Conservation (phyloP, 768 basidiomycete genomes). For the Agrocybe praecox region DNA sequence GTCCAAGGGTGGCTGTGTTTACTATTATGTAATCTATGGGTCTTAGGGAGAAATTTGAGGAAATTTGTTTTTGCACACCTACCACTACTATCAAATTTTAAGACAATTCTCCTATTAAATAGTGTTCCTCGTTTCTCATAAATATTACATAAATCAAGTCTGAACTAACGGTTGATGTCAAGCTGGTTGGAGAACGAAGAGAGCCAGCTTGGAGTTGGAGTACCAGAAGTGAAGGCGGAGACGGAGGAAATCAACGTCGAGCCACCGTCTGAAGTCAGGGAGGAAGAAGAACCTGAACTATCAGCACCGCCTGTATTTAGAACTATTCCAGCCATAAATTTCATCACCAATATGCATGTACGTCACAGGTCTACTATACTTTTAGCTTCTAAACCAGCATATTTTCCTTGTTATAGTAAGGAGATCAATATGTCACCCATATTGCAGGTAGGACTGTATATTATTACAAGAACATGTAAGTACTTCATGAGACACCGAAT, state of each 20-base stretch:
- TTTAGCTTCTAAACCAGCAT: not conserved
- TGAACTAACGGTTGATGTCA: not conserved
- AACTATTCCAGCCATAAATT: not conserved
- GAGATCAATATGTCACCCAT: conserved; percentile 59
- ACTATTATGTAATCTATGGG: not conserved
- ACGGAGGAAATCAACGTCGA: not conserved
- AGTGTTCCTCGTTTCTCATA: not conserved
- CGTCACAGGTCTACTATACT: not conserved
- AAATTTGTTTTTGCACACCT: too few relatives aligned
- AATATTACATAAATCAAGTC: not conserved
- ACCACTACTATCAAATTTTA: not conserved
- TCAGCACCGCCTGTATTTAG: not conserved
- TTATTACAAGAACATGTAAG: conserved; percentile 61
- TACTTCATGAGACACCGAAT: not conserved
- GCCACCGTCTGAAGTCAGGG: not conserved
- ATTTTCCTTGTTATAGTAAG: conserved; percentile 33
- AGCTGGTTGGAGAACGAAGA: too few relatives aligned
- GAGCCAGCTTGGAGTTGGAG: too few relatives aligned
- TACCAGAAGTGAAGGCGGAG: not conserved
- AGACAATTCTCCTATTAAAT: not conserved
- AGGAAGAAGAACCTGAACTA: not conserved
- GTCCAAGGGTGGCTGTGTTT: not conserved
- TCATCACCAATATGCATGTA: not conserved
- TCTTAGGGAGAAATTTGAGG: not conserved
- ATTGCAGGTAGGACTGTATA: conserved; percentile 43